A percentile compares a stretch with the other conserved stretches of the same genome.
phyloP scores from a whole-genome alignment of 1,284 basidiomycete genomes.

The Pseudozyma pruni region DNA sequence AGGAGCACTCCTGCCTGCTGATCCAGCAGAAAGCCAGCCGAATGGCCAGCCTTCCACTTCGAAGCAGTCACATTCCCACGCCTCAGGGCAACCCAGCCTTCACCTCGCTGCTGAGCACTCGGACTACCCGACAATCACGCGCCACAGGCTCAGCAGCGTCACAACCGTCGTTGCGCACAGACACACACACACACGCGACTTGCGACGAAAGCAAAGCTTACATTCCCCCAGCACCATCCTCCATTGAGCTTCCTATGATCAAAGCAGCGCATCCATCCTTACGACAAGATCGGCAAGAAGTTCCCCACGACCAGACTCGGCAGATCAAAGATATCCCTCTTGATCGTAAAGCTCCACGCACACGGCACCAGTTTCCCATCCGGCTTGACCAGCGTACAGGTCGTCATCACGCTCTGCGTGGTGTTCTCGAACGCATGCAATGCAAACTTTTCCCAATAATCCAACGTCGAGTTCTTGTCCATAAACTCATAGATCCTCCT shows the following conservation, averaged over 20 bases:
- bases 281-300: slow-evolving; percentile 17
- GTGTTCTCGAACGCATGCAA: slow-evolving; percentile 67
- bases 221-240: too few relatives aligned
- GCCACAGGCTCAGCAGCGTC: too few relatives aligned
- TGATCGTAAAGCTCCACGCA: slow-evolving; percentile 66
- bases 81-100: too few relatives aligned
- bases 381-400: slow-evolving; percentile 58
- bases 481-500: slow-evolving; percentile 66
- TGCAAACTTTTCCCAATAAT: slow-evolving; percentile 67
- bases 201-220: too few relatives aligned
- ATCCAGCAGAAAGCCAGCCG: too few relatives aligned
- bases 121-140: too few relatives aligned
- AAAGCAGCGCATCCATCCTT: not conserved
- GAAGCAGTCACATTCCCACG: too few relatives aligned
- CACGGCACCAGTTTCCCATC: slow-evolving; percentile 61
- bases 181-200: too few relatives aligned
- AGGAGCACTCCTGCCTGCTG: too few relatives aligned
- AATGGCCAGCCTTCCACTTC: too few relatives aligned
- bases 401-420: slow-evolving; percentile 64
- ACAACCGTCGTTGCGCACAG: too few relatives aligned
- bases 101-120: too few relatives aligned
- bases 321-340: slow-evolving; percentile 66
- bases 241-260: not conserved
- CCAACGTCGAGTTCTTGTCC: slow-evolving; percentile 63
- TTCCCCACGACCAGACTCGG: slow-evolving; percentile 60